Evolutionary conservation across 1,284 basidiomycete genomes (phyloP), one percentile per base, ranked within the genome.

Genomic region (Malassezia sp.): DNA sequence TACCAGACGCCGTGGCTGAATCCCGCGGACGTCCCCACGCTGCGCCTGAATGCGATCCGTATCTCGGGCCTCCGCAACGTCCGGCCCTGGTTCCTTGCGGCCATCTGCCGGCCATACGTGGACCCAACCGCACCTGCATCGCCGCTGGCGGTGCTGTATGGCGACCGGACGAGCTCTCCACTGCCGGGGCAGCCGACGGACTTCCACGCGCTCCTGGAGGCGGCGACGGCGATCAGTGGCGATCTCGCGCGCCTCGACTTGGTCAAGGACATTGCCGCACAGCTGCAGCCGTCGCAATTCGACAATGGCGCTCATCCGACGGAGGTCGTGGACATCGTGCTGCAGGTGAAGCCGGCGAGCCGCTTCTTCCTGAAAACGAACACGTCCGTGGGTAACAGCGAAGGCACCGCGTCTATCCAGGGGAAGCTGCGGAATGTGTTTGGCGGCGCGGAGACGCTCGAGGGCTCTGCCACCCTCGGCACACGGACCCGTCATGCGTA

Each of bases 301-400:
- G 77, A 79, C 40, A 71, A 74, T 1, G 72, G 79, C 4, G n/a
- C n/a, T n/a, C 80, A 84, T 0, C 71, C 75, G 17, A 71, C 74
- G 1, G 77, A 80, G 27, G 86, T 87, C 57, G 80, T 96, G n/a
- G 87, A 95, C 64, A 70, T 96, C 30, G 78, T 93, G 0, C 78
- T 93, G 62, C 75, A 77, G 30, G 78, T 86, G 10, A 77, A 78
- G 34, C 89, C 93, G 67, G 79, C 79, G 40, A 81, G 85, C 1
- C 74, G 85, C 24, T 80, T 83, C 59, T 89, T 80, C 61, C 67
- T 91, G 18, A 88, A 85, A 61, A 87, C 82, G 1, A 79, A 84
- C 2, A 96, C 91, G 1, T 89, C 96, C 64, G 76, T 96, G 4
- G 93, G 93, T 8, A 88, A 93, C 47, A 84, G 84, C 41, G 91